phyloP scores from a whole-genome alignment of 371 early-diverging fungal species.

The Lichtheimia corymbifera region DNA sequence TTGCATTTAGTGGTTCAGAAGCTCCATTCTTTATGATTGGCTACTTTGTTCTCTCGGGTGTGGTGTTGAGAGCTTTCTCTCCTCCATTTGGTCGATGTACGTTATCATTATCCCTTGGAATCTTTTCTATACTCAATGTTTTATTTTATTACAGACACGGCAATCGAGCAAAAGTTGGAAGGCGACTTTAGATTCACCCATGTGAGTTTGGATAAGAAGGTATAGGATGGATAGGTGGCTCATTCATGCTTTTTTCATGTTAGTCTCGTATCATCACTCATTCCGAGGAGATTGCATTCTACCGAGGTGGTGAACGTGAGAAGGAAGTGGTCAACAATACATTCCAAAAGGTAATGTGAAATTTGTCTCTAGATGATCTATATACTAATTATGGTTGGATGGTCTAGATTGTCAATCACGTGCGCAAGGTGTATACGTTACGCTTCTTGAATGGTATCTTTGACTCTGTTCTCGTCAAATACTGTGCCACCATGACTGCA shows the following conservation, averaged over 20 bases:
- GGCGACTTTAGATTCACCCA: slow-evolving; percentile 88
- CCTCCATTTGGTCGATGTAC: slow-evolving; percentile 85
- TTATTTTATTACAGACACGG: slow-evolving; percentile 55
- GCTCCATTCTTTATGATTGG: slow-evolving; percentile 82
- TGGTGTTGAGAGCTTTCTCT: slow-evolving; percentile 74
- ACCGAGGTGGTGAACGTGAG: slow-evolving; percentile 77
- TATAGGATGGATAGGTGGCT: slow-evolving; percentile 11
- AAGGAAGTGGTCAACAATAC: slow-evolving; percentile 69
- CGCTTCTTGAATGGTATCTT: slow-evolving; percentile 81
- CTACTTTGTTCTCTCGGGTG: slow-evolving; percentile 78
- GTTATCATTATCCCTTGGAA: slow-evolving; percentile 1
- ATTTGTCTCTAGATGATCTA: not conserved
- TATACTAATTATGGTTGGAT: not conserved
- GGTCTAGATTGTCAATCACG: slow-evolving; percentile 68
- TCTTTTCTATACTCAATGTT: too few species aligned
- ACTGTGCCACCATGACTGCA: slow-evolving; percentile 87
- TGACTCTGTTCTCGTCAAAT: slow-evolving; percentile 86
- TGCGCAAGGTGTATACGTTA: slow-evolving; percentile 73
- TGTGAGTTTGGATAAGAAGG: slow-evolving; percentile 31
- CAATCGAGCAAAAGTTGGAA: slow-evolving; percentile 77
- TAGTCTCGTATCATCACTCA: slow-evolving; percentile 81
- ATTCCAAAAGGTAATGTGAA: slow-evolving; percentile 51
- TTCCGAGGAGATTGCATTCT: slow-evolving; percentile 89
- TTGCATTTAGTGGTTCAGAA: slow-evolving; percentile 52
- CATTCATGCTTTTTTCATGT: not conserved